Evolutionary conservation across 2,329 filamentous ascomycete genomes (phyloP).

Genomic region (Akanthomyces muscarius): DNA sequence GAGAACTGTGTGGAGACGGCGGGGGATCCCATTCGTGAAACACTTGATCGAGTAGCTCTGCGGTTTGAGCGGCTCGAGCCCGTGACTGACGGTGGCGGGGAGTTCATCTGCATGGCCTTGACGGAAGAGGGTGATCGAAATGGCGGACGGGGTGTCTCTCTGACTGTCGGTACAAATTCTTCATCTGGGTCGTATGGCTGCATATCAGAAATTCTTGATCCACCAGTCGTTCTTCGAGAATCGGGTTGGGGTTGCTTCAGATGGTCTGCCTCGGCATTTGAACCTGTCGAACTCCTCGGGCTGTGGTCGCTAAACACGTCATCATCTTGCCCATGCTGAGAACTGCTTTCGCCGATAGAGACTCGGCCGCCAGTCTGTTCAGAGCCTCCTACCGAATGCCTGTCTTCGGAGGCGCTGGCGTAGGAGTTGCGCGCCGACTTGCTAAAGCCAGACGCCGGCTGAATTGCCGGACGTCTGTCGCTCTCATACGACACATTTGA

Average conservation of each 20-base stretch:
- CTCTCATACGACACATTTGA: conserved; percentile 12
- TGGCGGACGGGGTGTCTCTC: conserved; percentile 56
- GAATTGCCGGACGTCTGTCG: conserved; percentile 6
- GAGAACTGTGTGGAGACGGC: conserved; percentile 49
- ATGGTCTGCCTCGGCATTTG: conserved; percentile 38
- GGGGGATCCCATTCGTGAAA: conserved; percentile 56
- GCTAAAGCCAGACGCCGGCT: background rate
- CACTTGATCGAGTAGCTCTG: conserved; percentile 41
- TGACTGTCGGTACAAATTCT: conserved; percentile 50
- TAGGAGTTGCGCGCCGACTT: conserved; percentile 10
- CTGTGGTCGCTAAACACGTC: conserved; percentile 58
- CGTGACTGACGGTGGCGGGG: conserved; percentile 55
- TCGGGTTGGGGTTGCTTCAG: conserved; percentile 18
- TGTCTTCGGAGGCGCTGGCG: conserved; percentile 1
- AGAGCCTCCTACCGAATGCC: conserved; percentile 1
- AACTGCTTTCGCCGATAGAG: conserved; percentile 35
- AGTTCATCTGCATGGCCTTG: conserved; percentile 68
- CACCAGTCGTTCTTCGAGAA: conserved; percentile 29
- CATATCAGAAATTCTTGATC: conserved; percentile 44
- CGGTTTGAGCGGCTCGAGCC: conserved; percentile 55
- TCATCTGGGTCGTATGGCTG: conserved; percentile 45
- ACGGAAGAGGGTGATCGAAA: conserved; percentile 69
- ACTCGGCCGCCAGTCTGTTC: background rate
- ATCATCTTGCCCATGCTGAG: conserved; percentile 49
- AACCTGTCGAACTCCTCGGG: conserved; percentile 54